Base-by-base conservation (phyloP, 2,329 filamentous ascomycete species). In the Westerdykella aurantiaca region DNA sequence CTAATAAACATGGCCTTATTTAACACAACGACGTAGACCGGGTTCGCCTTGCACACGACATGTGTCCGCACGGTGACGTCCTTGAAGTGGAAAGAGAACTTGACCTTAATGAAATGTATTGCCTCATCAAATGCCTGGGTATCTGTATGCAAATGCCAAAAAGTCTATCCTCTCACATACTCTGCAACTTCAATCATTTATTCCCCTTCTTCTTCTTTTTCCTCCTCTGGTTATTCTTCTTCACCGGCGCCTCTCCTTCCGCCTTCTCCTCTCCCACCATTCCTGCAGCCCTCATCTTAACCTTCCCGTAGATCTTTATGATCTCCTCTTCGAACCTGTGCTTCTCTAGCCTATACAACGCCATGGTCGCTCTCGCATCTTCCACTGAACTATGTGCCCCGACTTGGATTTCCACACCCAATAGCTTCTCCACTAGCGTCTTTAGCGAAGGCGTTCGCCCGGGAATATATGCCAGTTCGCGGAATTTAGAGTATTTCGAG, bases 361-460 rank as follows among this genome's bases (percentile, higher is more conserved):
- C 71, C 89, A 98, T 97, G 0, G 89, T 84, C 5, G 87, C 88
- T 53, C 88, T 76, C 1, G 93, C 93, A 72, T 98, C 93, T 57
- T 83, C 80, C 43, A 83, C 72, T 56, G 76, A 79, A 42, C 74
- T 79, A 69, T 83, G 80, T 48, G 76, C 74, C 1, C 78, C 79
- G 4, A 69, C 71, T 58, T 83, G 80, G 22, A 83, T 82, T 45
- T 76, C 73, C 43, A 81, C 57, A 0, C 80, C 80, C 31, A 83
- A 55, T 43, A 81, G 67, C 51, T 78, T 74, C 46, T 73, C 72
- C 16, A 77, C 78, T 45, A 83, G 55, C 43, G 77, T 69, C 61
- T 80, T 78, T 54, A 93, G 62, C 5, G 81, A 80, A 3, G 87
- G 87, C 49, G 86, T 85, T 49, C 78, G 77, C 0, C 87, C 86